Evolutionary conservation across 164 flowering plant genomes (phyloP).

Genomic region (Chloranthus sessilifolius): DNA sequence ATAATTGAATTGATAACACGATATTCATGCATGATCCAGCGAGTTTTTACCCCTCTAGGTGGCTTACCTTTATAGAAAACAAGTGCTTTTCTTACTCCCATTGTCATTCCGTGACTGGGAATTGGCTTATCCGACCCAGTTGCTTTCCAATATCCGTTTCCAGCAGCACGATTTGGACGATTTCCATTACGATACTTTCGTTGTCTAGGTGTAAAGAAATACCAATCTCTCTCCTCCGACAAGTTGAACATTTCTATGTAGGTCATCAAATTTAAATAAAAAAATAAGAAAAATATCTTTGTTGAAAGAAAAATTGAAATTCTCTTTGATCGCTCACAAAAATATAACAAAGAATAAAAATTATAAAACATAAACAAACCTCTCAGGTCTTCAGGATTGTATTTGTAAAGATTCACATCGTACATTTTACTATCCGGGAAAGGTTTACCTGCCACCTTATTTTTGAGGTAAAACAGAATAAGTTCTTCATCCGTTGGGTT

Average conservation of each 20-base stretch:
- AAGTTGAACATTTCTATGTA: too few species aligned
- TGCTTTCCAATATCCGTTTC: conserved; percentile 14
- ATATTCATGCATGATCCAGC: conserved; percentile 16
- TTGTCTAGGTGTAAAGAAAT: conserved; percentile 11
- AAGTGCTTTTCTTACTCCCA: conserved; percentile 4
- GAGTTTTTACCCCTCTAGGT: neutral
- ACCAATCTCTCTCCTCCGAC: conserved; percentile 4
- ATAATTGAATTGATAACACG: too few species aligned
- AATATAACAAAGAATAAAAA: too few species aligned
- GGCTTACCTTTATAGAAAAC: conserved; percentile 11
- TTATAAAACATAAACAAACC: neutral
- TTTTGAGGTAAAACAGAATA: neutral
- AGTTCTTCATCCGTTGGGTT: conserved; percentile 2
- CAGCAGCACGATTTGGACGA: conserved; percentile 4
- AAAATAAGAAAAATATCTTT: too few species aligned
- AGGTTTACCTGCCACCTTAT: neutral
- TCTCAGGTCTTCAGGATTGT: conserved; percentile 1
- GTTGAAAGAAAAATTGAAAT: too few species aligned
- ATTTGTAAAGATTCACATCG: conserved; percentile 2
- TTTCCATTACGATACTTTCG: conserved; percentile 8
- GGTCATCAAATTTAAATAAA: too few species aligned
- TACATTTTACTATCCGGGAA: neutral
- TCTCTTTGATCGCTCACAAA: too few species aligned
- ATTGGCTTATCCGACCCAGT: conserved; percentile 9
- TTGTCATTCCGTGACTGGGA: neutral